Conservation (phyloP, 305 asterid genomes). For the Plantago rigida region DNA sequence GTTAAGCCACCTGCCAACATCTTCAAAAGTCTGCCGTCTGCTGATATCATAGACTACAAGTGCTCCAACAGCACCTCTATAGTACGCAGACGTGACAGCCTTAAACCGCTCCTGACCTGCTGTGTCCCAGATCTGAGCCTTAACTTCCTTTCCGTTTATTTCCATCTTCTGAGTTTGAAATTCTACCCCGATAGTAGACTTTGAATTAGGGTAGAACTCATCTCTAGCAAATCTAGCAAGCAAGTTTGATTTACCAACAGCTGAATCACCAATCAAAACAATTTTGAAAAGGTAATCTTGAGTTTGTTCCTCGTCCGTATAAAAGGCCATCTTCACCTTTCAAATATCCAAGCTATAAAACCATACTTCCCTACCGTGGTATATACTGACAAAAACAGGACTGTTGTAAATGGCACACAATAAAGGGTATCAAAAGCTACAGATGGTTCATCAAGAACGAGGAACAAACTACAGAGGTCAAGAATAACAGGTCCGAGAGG, state of each 20-base stretch:
- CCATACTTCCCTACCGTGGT: slow-evolving; percentile 24
- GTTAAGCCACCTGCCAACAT: slow-evolving; percentile 41
- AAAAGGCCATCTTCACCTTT: slow-evolving; percentile 48
- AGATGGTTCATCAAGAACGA: slow-evolving; percentile 7
- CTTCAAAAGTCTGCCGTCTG: slow-evolving; percentile 45
- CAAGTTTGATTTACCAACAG: slow-evolving; percentile 79
- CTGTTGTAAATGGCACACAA: slow-evolving; percentile 19
- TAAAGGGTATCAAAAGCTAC: slow-evolving; percentile 1
- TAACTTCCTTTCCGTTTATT: slow-evolving; percentile 64
- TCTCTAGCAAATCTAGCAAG: slow-evolving; percentile 75
- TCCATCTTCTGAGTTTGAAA: slow-evolving; percentile 67
- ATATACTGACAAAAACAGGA: slow-evolving; percentile 17
- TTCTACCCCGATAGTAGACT: slow-evolving; percentile 80
- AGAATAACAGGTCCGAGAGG: slow-evolving; percentile 2
- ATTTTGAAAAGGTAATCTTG: slow-evolving; percentile 83
- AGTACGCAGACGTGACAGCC: slow-evolving; percentile 58
- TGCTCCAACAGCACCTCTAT: slow-evolving; percentile 63
- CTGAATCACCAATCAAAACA: slow-evolving; percentile 76
- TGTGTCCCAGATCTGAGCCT: slow-evolving; percentile 61
- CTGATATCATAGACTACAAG: slow-evolving; percentile 51
- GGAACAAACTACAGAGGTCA: background rate
- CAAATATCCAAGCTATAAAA: slow-evolving; percentile 23
- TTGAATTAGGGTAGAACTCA: slow-evolving; percentile 65
- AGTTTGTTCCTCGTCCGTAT: slow-evolving; percentile 48
- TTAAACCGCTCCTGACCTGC: slow-evolving; percentile 57